Percentiles rank a stretch among this genome's conserved stretches.
Conservation (phyloP, 495 filamentous ascomycete genomes). For the Penicillium psychrofluorescens region DNA sequence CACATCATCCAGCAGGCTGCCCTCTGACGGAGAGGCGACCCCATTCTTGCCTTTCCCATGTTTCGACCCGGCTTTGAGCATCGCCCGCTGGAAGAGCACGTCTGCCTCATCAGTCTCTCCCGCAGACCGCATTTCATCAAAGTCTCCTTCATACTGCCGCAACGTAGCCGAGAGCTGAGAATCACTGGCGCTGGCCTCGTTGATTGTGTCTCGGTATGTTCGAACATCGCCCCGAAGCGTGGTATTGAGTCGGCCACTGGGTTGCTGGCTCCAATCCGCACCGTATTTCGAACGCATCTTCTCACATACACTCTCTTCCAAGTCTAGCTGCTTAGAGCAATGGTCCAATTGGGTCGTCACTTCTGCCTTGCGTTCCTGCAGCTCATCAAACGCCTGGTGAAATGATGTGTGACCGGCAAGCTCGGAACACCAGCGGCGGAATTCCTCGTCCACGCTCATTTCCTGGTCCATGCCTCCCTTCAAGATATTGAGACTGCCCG, state of each 20-base stretch:
- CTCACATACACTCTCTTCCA: conserved; percentile 97
- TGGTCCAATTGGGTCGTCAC: conserved; percentile 65
- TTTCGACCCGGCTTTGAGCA: conserved; percentile 56
- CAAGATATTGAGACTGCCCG: conserved; percentile 79
- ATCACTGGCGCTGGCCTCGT: conserved; percentile 85
- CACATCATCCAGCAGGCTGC: conserved; percentile 82
- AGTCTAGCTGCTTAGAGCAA: conserved; percentile 79
- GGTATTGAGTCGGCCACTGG: conserved; percentile 78
- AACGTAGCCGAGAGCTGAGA: conserved; percentile 77
- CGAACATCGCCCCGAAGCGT: conserved; percentile 81
- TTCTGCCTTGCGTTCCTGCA: conserved; percentile 68
- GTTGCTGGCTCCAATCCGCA: conserved; percentile 93
- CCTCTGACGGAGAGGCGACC: conserved; percentile 60
- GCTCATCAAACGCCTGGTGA: conserved; percentile 62
- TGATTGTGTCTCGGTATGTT: conserved; percentile 79
- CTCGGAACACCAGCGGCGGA: conserved; percentile 87
- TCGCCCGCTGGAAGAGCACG: conserved; percentile 77
- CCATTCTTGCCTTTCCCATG: conserved; percentile 57
- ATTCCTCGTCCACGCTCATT: conserved; percentile 80
- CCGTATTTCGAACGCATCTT: conserved; percentile 99
- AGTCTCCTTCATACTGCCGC: conserved; percentile 74
- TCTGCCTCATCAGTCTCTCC: conserved; percentile 86
- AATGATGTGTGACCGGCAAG: conserved; percentile 78
- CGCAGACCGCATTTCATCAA: conserved; percentile 91
- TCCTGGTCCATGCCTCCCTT: conserved; percentile 93